Conservation (phyloP, 805 yeast genomes). For the Diddensiella santjacobensis region DNA sequence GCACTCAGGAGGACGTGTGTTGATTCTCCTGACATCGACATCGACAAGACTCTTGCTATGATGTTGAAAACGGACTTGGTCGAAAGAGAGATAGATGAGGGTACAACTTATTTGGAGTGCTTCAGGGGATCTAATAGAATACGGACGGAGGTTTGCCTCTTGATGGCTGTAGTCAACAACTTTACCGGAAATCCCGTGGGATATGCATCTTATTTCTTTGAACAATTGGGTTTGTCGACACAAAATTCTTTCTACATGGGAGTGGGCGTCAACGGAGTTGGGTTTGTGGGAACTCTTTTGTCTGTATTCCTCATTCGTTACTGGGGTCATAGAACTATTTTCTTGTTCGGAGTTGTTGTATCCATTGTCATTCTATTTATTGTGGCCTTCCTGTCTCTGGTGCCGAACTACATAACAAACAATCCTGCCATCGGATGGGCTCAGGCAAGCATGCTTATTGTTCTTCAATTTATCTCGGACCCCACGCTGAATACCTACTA, state of each 20-base stretch:
- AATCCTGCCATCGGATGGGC: constrained; percentile 25
- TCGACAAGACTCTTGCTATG: constrained; percentile 15
- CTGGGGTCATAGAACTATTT: constrained; percentile 22
- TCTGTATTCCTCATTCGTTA: constrained; percentile 17
- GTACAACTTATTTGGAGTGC: constrained; percentile 12
- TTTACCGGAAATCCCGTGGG: constrained; percentile 36
- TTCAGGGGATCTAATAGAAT: constrained; percentile 14
- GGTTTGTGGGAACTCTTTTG: constrained; percentile 30
- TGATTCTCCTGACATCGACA: constrained; percentile 36
- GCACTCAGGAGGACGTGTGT: constrained; percentile 41
- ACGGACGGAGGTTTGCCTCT: constrained; percentile 37
- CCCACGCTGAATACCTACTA: constrained; percentile 33
- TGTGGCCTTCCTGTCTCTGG: constrained; percentile 18
- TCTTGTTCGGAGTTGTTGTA: constrained; percentile 15
- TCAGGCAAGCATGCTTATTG: constrained; percentile 42
- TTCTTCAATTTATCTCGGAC: constrained; percentile 43
- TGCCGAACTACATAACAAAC: constrained; percentile 6
- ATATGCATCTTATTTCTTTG: constrained; percentile 43
- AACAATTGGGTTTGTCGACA: constrained; percentile 36
- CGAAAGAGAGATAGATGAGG: constrained; percentile 11
- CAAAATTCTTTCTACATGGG: constrained; percentile 41
- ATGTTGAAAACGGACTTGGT: constrained; percentile 35
- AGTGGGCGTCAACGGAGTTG: constrained; percentile 16
- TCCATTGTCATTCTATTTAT: constrained; percentile 12
- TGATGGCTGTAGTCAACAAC: constrained; percentile 38